Percentiles rank a stretch among this genome's conserved stretches.
phyloP scores from a whole-genome alignment of 2,329 filamentous ascomycete species.

The Penicillium sp. region DNA sequence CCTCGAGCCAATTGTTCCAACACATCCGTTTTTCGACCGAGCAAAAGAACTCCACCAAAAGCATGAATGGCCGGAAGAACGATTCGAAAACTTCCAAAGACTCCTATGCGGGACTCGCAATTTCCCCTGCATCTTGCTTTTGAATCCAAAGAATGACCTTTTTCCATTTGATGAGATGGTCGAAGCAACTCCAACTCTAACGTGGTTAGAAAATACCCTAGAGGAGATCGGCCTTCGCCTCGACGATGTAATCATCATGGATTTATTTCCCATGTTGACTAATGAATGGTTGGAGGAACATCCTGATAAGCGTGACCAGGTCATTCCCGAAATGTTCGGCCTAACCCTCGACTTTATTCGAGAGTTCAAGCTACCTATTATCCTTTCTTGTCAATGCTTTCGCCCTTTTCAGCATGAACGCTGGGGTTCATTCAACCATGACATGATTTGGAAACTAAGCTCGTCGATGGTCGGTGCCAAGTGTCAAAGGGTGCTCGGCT shows the following conservation, averaged over 20 bases:
- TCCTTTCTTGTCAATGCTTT: background rate
- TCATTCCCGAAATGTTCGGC: background rate
- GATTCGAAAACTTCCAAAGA: background rate
- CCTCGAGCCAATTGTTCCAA: background rate
- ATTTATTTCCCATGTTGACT: background rate
- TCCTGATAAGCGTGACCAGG: background rate
- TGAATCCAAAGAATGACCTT: background rate
- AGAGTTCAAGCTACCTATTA: background rate
- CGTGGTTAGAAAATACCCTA: background rate
- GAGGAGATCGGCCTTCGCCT: background rate
- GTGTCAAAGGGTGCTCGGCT: background rate
- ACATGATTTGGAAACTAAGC: background rate
- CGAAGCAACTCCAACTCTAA: background rate
- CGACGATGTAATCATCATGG: background rate
- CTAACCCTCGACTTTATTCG: background rate
- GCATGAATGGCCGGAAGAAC: background rate
- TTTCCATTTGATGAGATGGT: background rate
- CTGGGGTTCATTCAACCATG: background rate
- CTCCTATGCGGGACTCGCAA: background rate
- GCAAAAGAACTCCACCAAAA: background rate
- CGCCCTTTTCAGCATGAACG: background rate
- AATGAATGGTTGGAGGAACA: background rate
- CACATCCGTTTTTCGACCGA: background rate
- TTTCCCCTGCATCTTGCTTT: background rate
- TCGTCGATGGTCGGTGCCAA: background rate